A percentile compares a stretch with the other conserved stretches of the same genome.
Conservation (phyloP, 139 green algal species). For the Micractinium conductrix region DNA sequence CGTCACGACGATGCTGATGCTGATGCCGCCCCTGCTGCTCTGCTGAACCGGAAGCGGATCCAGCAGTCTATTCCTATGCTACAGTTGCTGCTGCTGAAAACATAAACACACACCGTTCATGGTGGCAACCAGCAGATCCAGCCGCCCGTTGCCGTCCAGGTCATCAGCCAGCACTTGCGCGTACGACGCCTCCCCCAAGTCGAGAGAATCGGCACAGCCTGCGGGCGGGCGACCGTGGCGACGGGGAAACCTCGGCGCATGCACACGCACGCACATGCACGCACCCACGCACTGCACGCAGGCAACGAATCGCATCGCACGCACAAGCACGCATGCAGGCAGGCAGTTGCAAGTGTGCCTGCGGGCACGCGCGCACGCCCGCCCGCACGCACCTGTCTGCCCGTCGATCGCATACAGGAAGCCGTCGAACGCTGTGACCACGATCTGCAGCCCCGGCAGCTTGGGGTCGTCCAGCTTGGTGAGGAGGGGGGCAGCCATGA, state of each 20-base stretch:
- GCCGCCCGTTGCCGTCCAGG: conserved; percentile 73
- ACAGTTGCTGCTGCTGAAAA: too few species aligned
- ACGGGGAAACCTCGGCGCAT: too few species aligned
- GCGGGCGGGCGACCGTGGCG: not conserved
- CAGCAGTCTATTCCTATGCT: too few species aligned
- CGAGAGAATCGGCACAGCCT: conserved; percentile 87
- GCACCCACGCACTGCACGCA: too few species aligned
- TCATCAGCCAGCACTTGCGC: conserved; percentile 93
- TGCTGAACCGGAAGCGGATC: too few species aligned
- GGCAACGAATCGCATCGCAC: too few species aligned
- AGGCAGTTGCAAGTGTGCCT: too few species aligned
- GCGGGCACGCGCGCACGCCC: too few species aligned
- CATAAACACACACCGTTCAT: conserved; percentile 71
- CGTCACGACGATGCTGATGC: too few species aligned
- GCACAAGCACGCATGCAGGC: too few species aligned
- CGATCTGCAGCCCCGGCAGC: conserved; percentile 67
- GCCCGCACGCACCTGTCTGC: conserved; percentile 29
- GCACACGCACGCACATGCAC: too few species aligned
- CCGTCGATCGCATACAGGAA: conserved; percentile 92
- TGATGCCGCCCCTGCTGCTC: too few species aligned
- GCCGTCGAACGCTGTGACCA: conserved; percentile 92
- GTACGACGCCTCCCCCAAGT: conserved; percentile 94
- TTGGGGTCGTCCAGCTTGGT: conserved; percentile 40
- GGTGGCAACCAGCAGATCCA: conserved; percentile 93
- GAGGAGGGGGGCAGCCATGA: conserved; percentile 66